Percentiles rank a stretch among this genome's conserved stretches.
Conservation (phyloP, 306 rosid genomes). For the Pyrus pyrifolia region DNA sequence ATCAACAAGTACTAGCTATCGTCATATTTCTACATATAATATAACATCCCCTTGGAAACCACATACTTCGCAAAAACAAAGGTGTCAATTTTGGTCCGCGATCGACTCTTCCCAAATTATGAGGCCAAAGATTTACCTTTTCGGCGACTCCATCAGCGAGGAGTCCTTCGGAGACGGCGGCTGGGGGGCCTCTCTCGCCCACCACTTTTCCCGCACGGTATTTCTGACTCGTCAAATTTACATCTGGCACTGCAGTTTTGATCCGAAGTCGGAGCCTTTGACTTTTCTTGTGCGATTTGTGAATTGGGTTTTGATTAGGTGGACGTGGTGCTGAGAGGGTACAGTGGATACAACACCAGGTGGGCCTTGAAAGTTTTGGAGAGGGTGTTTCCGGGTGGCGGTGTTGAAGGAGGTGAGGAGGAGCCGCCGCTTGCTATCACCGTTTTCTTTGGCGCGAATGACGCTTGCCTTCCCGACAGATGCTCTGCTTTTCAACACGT, state of each 20-base stretch:
- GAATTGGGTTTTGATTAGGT: slow-evolving; percentile 22
- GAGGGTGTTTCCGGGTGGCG: slow-evolving; percentile 40
- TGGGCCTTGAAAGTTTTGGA: slow-evolving; percentile 74
- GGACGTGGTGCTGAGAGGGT: slow-evolving; percentile 80
- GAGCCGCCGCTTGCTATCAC: slow-evolving; percentile 49
- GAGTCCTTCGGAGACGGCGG: slow-evolving; percentile 55
- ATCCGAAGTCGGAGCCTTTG: neutral
- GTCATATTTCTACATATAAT: too few relatives aligned
- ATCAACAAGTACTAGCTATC: neutral
- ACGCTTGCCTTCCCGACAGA: slow-evolving; percentile 66
- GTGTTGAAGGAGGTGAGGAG: slow-evolving; percentile 15
- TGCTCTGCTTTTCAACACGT: slow-evolving; percentile 73
- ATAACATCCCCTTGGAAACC: neutral
- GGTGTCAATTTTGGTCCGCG: neutral
- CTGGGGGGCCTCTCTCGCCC: slow-evolving; percentile 85
- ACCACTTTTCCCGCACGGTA: slow-evolving; percentile 73
- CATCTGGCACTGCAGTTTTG: too few relatives aligned
- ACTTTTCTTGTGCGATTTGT: neutral
- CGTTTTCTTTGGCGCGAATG: slow-evolving; percentile 89
- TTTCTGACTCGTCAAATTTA: too few relatives aligned
- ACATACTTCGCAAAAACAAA: neutral
- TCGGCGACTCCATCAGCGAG: slow-evolving; percentile 88
- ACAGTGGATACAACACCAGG: slow-evolving; percentile 79
- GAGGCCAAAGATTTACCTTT: slow-evolving; percentile 70
- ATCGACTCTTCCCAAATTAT: slow-evolving; percentile 7